A percentile compares a stretch with the other conserved stretches of the same genome.
phyloP scores from a whole-genome alignment of 805 yeast species.

The Scheffersomyces spartinae region DNA sequence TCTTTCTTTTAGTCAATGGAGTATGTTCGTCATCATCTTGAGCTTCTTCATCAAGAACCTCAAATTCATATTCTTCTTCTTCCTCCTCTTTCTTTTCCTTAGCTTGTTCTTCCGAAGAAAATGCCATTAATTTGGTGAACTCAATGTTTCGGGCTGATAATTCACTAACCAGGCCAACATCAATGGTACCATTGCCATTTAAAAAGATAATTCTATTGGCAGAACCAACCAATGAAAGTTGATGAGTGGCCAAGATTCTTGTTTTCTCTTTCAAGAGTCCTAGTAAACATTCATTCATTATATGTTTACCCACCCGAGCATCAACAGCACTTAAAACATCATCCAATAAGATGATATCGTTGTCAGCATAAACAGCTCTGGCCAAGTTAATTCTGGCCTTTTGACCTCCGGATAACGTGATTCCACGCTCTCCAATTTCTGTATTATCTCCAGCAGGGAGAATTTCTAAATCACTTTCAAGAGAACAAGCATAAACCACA shows the following conservation, averaged over 20 bases:
- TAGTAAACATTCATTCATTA: constrained; percentile 18
- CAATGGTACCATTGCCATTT: constrained; percentile 20
- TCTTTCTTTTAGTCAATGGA: constrained; percentile 5
- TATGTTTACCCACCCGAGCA: constrained; percentile 26
- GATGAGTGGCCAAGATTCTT: constrained; percentile 27
- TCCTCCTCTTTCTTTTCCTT: constrained; percentile 7
- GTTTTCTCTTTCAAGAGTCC: constrained; percentile 18
- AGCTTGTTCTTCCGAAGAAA: constrained; percentile 8
- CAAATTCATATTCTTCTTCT: constrained; percentile 7
- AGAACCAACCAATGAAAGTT: constrained; percentile 19
- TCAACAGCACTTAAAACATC: constrained; percentile 28
- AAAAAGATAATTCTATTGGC: constrained; percentile 20
- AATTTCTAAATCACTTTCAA: constrained; percentile 19
- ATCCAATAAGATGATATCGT: constrained; percentile 19
- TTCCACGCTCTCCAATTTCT: constrained; percentile 27
- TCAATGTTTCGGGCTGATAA: constrained; percentile 12
- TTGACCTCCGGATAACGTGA: constrained; percentile 27
- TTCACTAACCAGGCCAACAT: constrained; percentile 18
- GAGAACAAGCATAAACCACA: constrained; percentile 18
- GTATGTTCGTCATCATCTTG: constrained; percentile 4
- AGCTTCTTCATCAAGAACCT: constrained; percentile 4
- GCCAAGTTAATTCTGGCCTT: constrained; percentile 26
- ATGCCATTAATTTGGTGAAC: constrained; percentile 18
- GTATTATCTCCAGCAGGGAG: constrained; percentile 24
- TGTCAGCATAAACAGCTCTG: constrained; percentile 21